Conservation (phyloP, 768 basidiomycete species). For the Lyophyllum atratum region DNA sequence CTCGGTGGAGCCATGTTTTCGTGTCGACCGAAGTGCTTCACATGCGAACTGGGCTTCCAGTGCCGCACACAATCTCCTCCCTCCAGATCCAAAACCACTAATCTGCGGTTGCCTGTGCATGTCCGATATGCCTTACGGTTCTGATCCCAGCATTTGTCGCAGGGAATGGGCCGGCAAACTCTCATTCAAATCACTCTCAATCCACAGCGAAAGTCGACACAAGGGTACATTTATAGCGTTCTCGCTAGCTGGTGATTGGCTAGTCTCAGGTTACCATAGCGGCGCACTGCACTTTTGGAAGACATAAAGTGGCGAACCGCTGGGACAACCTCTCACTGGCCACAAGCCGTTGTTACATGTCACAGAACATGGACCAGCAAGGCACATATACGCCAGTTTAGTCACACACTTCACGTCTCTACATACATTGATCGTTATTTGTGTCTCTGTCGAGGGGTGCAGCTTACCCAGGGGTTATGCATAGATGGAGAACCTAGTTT, state of each 20-base stretch:
- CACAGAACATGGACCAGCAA: no score
- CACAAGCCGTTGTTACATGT: no score
- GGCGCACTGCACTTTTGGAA: neutral
- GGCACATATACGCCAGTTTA: no score
- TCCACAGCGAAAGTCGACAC: neutral
- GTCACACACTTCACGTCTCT: no score
- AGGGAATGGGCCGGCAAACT: neutral
- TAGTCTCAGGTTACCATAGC: neutral
- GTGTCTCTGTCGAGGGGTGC: no score
- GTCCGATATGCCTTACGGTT: slow-evolving; percentile 2
- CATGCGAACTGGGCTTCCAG: slow-evolving; percentile 1
- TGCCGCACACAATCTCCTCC: neutral
- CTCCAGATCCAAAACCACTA: neutral
- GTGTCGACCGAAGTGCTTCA: neutral
- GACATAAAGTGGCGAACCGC: neutral
- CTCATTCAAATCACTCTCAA: neutral
- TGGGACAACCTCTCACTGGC: no score
- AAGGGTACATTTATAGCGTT: neutral
- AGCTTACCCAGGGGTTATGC: no score
- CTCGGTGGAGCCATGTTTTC: neutral
- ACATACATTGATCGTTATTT: no score
- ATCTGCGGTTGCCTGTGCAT: neutral
- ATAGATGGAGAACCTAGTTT: no score
- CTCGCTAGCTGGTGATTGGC: neutral
- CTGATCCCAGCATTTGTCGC: neutral